Evolutionary conservation across 78 protist species (phyloP).

Genomic region (Polysphondylium violaceum): DNA sequence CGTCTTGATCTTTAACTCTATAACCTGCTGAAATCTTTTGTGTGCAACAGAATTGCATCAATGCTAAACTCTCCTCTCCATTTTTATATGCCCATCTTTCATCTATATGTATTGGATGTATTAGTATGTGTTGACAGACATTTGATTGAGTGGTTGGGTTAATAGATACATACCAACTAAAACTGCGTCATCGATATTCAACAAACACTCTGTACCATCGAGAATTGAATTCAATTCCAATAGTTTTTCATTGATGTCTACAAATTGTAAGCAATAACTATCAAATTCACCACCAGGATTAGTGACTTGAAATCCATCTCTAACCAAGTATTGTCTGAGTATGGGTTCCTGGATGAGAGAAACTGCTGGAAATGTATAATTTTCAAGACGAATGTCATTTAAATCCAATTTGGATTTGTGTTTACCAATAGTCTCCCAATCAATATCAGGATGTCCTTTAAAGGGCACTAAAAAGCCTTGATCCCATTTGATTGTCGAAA

Average conservation of each 20-base stretch:
- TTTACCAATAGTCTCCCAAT: neutral
- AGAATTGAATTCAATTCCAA: slow-evolving; percentile 3
- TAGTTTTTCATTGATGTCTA: neutral
- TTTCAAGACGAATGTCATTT: slow-evolving; percentile 7
- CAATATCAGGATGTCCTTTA: neutral
- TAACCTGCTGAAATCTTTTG: neutral
- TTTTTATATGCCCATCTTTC: slow-evolving; percentile 18
- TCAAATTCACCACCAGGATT: slow-evolving; percentile 17
- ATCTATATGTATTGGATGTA: neutral
- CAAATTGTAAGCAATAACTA: neutral
- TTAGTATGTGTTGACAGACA: neutral
- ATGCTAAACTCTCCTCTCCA: slow-evolving; percentile 6
- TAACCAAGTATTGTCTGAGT: neutral
- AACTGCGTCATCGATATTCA: slow-evolving; percentile 9
- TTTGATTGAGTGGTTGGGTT: neutral
- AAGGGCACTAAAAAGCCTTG: slow-evolving; percentile 1
- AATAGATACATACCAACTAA: neutral
- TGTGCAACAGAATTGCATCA: neutral
- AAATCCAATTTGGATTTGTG: neutral
- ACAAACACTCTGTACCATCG: slow-evolving; percentile 7
- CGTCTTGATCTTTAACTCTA: slow-evolving; percentile 10
- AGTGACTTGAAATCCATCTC: neutral
- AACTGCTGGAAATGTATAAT: neutral
- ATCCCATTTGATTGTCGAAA: slow-evolving; percentile 19
- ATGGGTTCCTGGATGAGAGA: neutral